A percentile compares a stretch with the other conserved stretches of the same genome.
These are phyloP conservation scores for Phytophthora pluvialis DNA, from an alignment of 352 stramenopile species.

Conservation along the genomic window DNA sequence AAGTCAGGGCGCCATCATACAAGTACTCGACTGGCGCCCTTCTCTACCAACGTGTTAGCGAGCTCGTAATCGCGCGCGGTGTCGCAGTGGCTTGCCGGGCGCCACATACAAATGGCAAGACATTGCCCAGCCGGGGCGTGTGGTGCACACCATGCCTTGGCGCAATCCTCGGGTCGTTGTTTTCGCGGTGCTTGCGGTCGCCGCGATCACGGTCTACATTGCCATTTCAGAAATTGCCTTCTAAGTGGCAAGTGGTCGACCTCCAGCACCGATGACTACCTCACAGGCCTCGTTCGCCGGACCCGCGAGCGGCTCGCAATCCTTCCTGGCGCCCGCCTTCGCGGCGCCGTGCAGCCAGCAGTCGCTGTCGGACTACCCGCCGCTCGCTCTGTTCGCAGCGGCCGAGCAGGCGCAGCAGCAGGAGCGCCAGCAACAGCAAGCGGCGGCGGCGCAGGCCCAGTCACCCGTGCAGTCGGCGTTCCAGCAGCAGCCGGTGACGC, in stretches of 20 bases:
- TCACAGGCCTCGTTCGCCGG: slow-evolving; percentile 27
- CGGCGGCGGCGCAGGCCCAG: not conserved
- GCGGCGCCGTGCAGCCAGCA: slow-evolving; percentile 38
- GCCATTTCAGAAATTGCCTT: slow-evolving; percentile 47
- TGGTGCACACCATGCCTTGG: slow-evolving; percentile 20
- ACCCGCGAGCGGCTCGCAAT: slow-evolving; percentile 16
- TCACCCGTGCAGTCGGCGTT: slow-evolving; percentile 7
- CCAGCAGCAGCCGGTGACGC: slow-evolving; percentile 10
- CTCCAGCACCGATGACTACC: slow-evolving; percentile 26
- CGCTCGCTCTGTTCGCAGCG: slow-evolving; percentile 34
- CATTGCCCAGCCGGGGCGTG: not conserved
- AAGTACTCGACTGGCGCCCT: not conserved
- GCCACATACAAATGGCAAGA: slow-evolving; percentile 32
- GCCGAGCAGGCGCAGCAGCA: slow-evolving; percentile 32
- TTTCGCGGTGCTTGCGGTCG: slow-evolving; percentile 36
- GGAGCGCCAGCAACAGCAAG: slow-evolving; percentile 28
- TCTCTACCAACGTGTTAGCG: not conserved
- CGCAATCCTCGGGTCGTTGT: slow-evolving; percentile 32
- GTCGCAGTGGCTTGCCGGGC: slow-evolving; percentile 22
- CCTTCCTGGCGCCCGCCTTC: slow-evolving; percentile 39
- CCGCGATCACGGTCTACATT: slow-evolving; percentile 8
- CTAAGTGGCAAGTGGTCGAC: slow-evolving; percentile 14
- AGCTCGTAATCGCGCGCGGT: slow-evolving; percentile 32
- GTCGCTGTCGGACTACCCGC: slow-evolving; percentile 36
- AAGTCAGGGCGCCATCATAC: slow-evolving; percentile 21